Evolutionary conservation across 495 filamentous ascomycete genomes (phyloP), one percentile per base, ranked within the genome.

Genomic region (Aspergillus ostianus): DNA sequence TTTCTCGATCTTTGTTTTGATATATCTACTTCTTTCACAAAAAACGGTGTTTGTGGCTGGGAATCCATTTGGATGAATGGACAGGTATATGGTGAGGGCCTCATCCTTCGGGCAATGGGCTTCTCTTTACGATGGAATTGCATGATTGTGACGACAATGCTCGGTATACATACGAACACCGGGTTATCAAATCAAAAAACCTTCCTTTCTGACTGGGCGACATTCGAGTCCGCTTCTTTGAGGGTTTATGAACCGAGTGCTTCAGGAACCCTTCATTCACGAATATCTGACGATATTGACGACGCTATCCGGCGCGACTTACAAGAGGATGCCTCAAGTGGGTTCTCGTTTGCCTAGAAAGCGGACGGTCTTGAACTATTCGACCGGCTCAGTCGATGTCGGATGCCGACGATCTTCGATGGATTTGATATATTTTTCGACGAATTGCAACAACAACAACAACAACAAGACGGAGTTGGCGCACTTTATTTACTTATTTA

Each of bases 81-180:
- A 60, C 55, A 50, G 45, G 56, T 32, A 27, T 41, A 41, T 17
- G 36, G 10, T 41, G 36, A 41, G 36, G 10, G 10, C 18, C 36
- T 41, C 36, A 41, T 17, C 10, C 3, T 41, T 41, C 10, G 3
- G 46, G 45, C 51, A 53, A 72, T 70, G 64, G 67, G 61, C 57
- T 67, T 64, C 69, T 67, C 65, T 70, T 65, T 63, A 68, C 57
- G 64, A 67, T 64, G 67, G 67, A 56, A 66, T 62, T 61, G 58
- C 63, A 76, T 69, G 68, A 74, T 70, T 69, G 70, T 65, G 48
- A 63, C 52, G 64, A 67, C 59, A 53, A 46, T 26, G 55, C 56
- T 63, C 56, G 58, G 54, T 59, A 48, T 55, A 59, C 58, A 63
- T 55, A 55, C 30, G 21, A 55, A 17, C 15, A 36, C 27, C 51